Conservation (phyloP, 495 filamentous ascomycete genomes). For the Pseudotulostoma volvatum region DNA sequence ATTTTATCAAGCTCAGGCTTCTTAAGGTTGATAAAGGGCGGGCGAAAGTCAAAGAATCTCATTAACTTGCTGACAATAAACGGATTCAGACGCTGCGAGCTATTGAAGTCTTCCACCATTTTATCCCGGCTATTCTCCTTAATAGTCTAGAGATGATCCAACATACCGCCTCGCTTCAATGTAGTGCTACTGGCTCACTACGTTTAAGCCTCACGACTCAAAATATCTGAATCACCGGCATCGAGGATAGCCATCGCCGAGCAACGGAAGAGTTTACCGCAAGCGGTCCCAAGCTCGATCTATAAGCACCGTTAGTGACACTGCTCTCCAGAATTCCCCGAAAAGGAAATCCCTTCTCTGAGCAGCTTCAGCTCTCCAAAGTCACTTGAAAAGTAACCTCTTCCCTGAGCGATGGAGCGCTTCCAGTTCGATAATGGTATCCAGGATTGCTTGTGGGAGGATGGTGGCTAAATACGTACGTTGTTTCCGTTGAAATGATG, state of each 20-base stretch:
- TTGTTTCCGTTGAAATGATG: conserved; percentile 97
- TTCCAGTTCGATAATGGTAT: conserved; percentile 6
- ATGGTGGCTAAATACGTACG: conserved; percentile 43
- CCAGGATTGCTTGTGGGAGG: conserved; percentile 10
- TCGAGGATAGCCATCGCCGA: conserved; percentile 51
- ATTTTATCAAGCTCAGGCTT: no score
- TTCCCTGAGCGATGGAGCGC: conserved; percentile 9
- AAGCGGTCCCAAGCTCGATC: conserved; percentile 93
- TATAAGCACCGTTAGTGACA: conserved; percentile 23
- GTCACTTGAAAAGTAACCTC: conserved; percentile 32
- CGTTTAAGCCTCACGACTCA: conserved; percentile 27
- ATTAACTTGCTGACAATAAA: no score
- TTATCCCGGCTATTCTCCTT: no score
- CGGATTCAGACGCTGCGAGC: no score
- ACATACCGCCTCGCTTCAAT: no score
- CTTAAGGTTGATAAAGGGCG: no score
- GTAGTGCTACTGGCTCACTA: no score
- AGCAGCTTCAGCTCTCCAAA: conserved; percentile 66
- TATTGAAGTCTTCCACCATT: no score
- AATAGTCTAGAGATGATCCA: no score
- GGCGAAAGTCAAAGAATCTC: no score
- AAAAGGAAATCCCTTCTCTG: conserved; percentile 28
- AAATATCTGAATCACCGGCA: conserved; percentile 96
- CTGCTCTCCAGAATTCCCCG: conserved; percentile 5
- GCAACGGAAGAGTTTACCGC: conserved; percentile 66